Evolutionary conservation across 441 rosid species (phyloP), one percentile per base, ranked within the genome.

Genomic region (Pelargonium myrrhifolium): DNA sequence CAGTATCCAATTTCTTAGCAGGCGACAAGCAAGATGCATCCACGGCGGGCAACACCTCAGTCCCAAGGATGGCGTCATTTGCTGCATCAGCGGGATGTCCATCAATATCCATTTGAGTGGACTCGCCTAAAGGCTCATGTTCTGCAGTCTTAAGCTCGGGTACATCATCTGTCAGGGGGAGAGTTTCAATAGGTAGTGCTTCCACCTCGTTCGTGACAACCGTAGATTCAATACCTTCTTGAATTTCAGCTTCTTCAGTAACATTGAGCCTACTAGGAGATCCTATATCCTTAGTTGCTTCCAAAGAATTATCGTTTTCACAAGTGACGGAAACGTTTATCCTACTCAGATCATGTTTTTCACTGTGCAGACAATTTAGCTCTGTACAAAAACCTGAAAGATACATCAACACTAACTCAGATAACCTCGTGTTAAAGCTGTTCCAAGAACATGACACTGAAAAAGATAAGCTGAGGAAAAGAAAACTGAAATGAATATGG

Each of bases 381-480:
- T 87, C 88, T 28, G 70, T 73, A 2, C 85, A 86, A 83, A 89
- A 72, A 74, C 97, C 99, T 95, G 89, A 75, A 82, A 79, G 62
- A 71, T 53, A 73, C 37, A 71, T 28, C 73, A 64, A 72, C 43
- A 53, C 73, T 40, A 55, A 65, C 37, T 17, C 17, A 61, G 9
- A 14, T 21, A 51, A 31, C 42, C 64, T n/a, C 10, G 21, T 61
- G 17, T 61, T 0, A 58, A 10, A 58, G 62, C 62, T 22, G 11
- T 5, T 47, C 20, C 49, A 43, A 47, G 55, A 47, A 47, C 6
- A n/a, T n/a, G 6, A 12, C 28, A 22, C 12, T 59, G 37, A 61
- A 59, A 20, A 31, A 58, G 31, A 58, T 58, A 58, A 9, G 5
- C 26, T 55, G 24, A 55, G 24, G 24, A 14, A 15, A 55, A 55